Base-by-base conservation (phyloP, 352 stramenopile genomes). In the Phytophthora agathidicida region DNA sequence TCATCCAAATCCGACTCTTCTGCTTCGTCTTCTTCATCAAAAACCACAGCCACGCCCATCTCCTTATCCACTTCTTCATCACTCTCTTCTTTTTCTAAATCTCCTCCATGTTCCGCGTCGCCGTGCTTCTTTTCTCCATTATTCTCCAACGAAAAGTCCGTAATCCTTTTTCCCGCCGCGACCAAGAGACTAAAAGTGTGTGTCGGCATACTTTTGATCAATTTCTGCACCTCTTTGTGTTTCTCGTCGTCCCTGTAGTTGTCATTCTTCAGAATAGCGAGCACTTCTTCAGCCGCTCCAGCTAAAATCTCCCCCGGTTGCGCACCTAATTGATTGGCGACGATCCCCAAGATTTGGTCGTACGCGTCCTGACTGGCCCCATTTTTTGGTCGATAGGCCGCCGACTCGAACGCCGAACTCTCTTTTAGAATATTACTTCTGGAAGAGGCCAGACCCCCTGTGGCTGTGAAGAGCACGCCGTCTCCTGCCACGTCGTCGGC, bases 11-110 rank as follows among this genome's bases (percentile, higher is more conserved):
- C 93, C n/a, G 93, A 95, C 55, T 96, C 91, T 23, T 96, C 88
- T 30, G 96, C 89, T n/a, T 98, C 96, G 8, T 99, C 96, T 30
- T 98, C 96, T 61, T 98, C 93, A 56, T 99, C 96, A 77, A 99
- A 99, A 0, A 99, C 93, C 11, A 99, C 97, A 0, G 96, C 96
- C 35, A 99, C 97, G 41, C 96, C 96, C 93, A 99, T 99, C 67
- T 99, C 96, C 60, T 99, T 97, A 57, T 99, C 96, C 43, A 99
- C 81, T 28, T 96, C 69, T 19, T 70, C 68, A 0, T 64, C 63
- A 17, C 58, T 71, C 7, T 60, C 69, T 8, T 46, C 63, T 0
- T 27, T 17, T 13, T 54, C 45, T 27, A n/a, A n/a, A n/a, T 61
- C 37, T 27, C 23, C 70, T 1, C 65, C 66, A 8, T 68, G 65